Evolutionary conservation across 2,329 filamentous ascomycete species (phyloP).

Genomic region (Cadophora luteo-olivacea): DNA sequence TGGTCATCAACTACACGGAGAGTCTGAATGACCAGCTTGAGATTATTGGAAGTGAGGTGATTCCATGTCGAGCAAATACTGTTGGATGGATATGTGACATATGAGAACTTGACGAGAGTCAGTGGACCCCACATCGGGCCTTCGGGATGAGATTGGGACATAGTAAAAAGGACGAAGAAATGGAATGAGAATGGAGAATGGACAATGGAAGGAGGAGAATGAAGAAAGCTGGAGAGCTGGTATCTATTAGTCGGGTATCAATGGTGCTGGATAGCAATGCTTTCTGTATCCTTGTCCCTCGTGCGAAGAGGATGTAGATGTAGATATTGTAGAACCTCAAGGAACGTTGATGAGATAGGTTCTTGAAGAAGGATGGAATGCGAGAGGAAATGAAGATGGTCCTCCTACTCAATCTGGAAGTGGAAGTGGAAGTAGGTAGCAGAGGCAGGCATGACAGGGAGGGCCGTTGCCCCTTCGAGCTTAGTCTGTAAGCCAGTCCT

Average conservation of each 20-base stretch:
- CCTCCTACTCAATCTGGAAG: not conserved
- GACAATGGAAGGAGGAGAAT: not conserved
- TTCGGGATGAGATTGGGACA: conserved; percentile 36
- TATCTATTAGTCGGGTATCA: conserved; percentile 25
- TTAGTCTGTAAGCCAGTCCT: not conserved
- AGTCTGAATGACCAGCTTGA: conserved; percentile 40
- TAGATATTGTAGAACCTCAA: not conserved
- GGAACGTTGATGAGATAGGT: not conserved
- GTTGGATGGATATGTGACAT: conserved; percentile 36
- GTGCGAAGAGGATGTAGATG: not conserved
- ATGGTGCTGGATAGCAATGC: conserved; percentile 24
- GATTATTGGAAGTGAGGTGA: conserved; percentile 39
- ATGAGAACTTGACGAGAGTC: conserved; percentile 44
- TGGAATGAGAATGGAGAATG: conserved; percentile 7
- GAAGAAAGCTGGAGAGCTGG: conserved; percentile 3
- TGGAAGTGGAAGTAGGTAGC: too few species aligned
- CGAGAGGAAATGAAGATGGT: not conserved
- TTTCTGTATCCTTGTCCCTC: not conserved
- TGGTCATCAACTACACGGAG: conserved; percentile 31
- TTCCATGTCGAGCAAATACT: conserved; percentile 39
- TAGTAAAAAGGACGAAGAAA: conserved; percentile 17
- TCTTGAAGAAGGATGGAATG: not conserved
- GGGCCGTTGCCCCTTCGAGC: not conserved
- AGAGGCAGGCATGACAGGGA: not conserved
- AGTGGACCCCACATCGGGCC: conserved; percentile 33